Evolutionary conservation across 1,139 yeast species (phyloP).

Genomic region (Suhomyces maxii): DNA sequence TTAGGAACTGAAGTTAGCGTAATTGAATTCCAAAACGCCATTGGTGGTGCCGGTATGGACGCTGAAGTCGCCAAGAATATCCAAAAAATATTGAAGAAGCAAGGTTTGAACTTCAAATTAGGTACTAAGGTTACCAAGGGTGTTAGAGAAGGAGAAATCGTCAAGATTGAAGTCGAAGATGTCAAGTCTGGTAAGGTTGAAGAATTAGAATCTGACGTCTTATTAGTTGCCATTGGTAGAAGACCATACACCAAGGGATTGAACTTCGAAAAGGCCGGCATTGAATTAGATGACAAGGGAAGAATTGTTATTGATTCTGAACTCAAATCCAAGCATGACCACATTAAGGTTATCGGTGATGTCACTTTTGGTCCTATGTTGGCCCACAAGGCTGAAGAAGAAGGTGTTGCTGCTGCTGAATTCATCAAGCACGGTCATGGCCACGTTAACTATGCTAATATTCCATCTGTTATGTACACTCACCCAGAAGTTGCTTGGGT

Average conservation of each 20-base stretch:
- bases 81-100: conserved; percentile 88
- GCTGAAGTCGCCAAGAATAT: conserved; percentile 87
- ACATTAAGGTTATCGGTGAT: conserved; percentile 97
- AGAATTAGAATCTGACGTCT: conserved; percentile 82
- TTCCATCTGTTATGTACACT: conserved; percentile 98
- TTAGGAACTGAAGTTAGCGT: conserved; percentile 95
- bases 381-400: conserved; percentile 99
- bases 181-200: conserved; percentile 84
- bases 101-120: conserved; percentile 90
- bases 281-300: conserved; percentile 89
- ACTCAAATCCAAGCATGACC: conserved; percentile 87
- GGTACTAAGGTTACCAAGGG: conserved; percentile 91
- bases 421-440: conserved; percentile 92
- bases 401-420: conserved; percentile 98
- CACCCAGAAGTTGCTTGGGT: conserved; percentile 99
- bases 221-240: conserved; percentile 97
- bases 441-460: conserved; percentile 96
- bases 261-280: conserved; percentile 82
- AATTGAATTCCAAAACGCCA: conserved; percentile 83
- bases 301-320: conserved; percentile 92
- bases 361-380: conserved; percentile 98
- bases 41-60: conserved; percentile 98
- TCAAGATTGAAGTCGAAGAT: conserved; percentile 84
- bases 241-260: conserved; percentile 94
- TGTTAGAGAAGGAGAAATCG: conserved; percentile 82